Base-by-base conservation (phyloP, 1,284 basidiomycete species). In the Marasmius oreades region DNA sequence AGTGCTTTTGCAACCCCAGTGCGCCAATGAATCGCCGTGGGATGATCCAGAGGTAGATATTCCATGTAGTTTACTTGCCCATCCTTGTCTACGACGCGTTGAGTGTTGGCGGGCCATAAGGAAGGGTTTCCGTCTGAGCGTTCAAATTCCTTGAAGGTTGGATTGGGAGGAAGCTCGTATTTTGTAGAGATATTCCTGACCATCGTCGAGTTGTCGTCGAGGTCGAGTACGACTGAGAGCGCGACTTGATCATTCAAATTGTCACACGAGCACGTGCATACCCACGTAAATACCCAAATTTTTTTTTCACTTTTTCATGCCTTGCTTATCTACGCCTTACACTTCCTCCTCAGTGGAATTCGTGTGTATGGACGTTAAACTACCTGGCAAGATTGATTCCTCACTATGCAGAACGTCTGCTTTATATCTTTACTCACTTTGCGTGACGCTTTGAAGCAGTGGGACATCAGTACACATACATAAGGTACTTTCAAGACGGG, bases 11-110 rank as follows among this genome's bases (percentile, higher is more conserved):
- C 90, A 26, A 85, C 74, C 34, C 71, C 66, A 5, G 74, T 65
- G 37, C 89, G 77, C 90, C 90, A 92, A 64, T 79, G 79, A 39
- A 86, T 69, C 37, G 73, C 64, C 14, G 76, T 65, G 22, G 73
- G 66, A 48, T 85, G 79, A 43, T 86, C 79, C 14, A 79, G 59
- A 4, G 65, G 67, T 0, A 87, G 67, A 0, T 73, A 73, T 12
- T 80, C 74, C 79, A 86, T 86, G 68, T 70, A 92, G 64, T 92
- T 91, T 28, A 92, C 83, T 52, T 82, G 71, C 3, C 86, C 85
- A 5, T 82, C 80, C 7, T 55, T 45, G 62, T 86, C 84, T 8
- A 87, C 75, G 3, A 75, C 63, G 53, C 73, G 70, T 11, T 70
- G 74, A 5, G 79, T 87, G 55, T 85, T 82, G 23, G 66, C 69